Percentiles rank a stretch among this genome's conserved stretches.
Evolutionary conservation across 306 rosid species (phyloP).

Genomic region (Sicyos baderoa): DNA sequence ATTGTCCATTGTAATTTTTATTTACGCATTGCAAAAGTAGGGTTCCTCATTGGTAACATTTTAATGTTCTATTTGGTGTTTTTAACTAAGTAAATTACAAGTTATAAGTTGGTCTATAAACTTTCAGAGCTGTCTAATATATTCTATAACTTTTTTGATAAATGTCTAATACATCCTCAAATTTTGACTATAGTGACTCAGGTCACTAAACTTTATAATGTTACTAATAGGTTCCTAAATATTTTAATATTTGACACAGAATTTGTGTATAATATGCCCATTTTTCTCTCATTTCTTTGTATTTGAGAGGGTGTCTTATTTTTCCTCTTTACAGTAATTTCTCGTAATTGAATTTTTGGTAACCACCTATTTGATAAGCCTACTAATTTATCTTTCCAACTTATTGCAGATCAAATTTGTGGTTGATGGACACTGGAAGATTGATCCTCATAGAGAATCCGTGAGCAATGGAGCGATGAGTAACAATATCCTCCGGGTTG

Average conservation of each 20-base stretch:
- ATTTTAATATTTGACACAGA: neutral
- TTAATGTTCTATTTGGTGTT: neutral
- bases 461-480: constrained; percentile 46
- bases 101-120: neutral
- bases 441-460: constrained; percentile 65
- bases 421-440: constrained; percentile 77
- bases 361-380: neutral
- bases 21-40: neutral
- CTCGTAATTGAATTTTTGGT: neutral
- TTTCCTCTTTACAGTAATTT: neutral
- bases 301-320: neutral
- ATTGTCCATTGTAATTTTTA: neutral
- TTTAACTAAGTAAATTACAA: neutral
- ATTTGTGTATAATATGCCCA: neutral
- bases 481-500: constrained; percentile 77
- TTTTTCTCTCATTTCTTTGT: neutral
- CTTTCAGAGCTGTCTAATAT: neutral
- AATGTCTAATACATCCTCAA: neutral
- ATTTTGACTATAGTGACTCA: neutral
- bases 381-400: constrained; percentile 1
- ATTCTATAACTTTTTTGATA: neutral
- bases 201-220: neutral
- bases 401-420: constrained; percentile 71
- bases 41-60: neutral
- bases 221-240: too few species aligned